phyloP scores from a whole-genome alignment of 2,329 filamentous ascomycete genomes.

The Keithomyces neogunnii region DNA sequence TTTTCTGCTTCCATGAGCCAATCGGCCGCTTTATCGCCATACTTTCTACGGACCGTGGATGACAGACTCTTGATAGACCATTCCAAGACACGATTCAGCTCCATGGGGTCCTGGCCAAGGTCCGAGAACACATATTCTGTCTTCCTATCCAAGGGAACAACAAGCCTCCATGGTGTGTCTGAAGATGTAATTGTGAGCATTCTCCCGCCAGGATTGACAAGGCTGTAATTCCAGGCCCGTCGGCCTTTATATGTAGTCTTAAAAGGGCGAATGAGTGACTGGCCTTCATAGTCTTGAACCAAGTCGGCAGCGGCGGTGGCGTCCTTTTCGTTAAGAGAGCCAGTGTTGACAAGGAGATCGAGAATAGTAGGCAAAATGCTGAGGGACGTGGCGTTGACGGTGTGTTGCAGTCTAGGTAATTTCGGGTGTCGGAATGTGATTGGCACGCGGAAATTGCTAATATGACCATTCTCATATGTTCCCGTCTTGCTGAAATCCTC shows the following conservation, averaged over 20 bases:
- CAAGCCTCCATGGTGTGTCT: slow-evolving; percentile 17
- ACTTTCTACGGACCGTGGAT: slow-evolving; percentile 8
- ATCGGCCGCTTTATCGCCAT: slow-evolving; percentile 14
- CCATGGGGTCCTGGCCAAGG: slow-evolving; percentile 17
- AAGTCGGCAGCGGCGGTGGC: slow-evolving; percentile 19
- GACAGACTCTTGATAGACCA: slow-evolving; percentile 7
- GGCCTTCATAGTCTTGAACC: slow-evolving; percentile 24
- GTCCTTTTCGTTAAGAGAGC: slow-evolving; percentile 20
- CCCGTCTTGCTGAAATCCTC: slow-evolving; percentile 20
- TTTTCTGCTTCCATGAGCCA: slow-evolving; percentile 23
- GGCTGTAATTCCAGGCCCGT: slow-evolving; percentile 22
- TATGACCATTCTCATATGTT: slow-evolving; percentile 22
- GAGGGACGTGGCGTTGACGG: slow-evolving; percentile 22
- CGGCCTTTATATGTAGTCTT: slow-evolving; percentile 11
- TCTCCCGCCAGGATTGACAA: slow-evolving; percentile 21
- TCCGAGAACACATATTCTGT: slow-evolving; percentile 22
- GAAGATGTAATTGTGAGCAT: slow-evolving; percentile 19
- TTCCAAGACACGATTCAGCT: slow-evolving; percentile 14
- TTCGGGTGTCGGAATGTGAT: slow-evolving; percentile 23
- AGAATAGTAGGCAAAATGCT: slow-evolving; percentile 27
- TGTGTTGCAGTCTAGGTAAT: slow-evolving; percentile 17
- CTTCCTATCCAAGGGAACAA: slow-evolving; percentile 19
- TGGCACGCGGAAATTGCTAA: slow-evolving; percentile 25
- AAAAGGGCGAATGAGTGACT: slow-evolving; percentile 23
- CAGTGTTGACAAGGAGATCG: slow-evolving; percentile 24